Base-by-base conservation (phyloP, 257 asterid species). In the Jasminum sambac region DNA sequence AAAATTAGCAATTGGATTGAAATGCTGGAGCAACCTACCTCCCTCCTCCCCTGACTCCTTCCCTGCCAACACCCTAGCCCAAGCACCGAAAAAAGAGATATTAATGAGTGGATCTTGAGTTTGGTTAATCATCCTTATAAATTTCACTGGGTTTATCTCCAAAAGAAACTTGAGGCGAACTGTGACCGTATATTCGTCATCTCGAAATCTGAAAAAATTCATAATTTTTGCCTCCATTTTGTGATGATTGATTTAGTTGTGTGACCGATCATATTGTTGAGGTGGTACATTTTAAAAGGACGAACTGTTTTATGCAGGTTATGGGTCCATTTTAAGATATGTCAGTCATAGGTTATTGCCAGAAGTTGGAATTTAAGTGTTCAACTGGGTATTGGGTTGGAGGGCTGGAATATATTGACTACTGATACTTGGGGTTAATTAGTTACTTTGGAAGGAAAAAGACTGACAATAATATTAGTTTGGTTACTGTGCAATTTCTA, bases 381-480 rank as follows among this genome's bases (percentile, higher is more conserved):
- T 50, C 25, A 17, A 50, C 38, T 16, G 17, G 61, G 8, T 24
- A 11, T 26, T 41, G 39, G 48, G 67, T 40, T 60, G 50, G 68
- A 30, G 21, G 44, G 34, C 41, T 34, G 39, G 24, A 67, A 66
- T 41, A 34, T n/a, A 41, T 59, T 39, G 43, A 66, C 17, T 23
- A 40, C 25, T 30, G 48, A 42, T 39, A 40, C 30, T 36, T 72
- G 30, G 38, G 67, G 21, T 17, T 55, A 21, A 41, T 17, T 41
- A 17, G 38, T 30, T 50, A 12, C 11, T 66, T 66, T 36, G 8
- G 19, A 17, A 23, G 59, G 44, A 66, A 67, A 67, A 65, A 40
- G 42, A 41, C 11, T 11, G 38, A 73, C 14, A 65, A 65, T 48
- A 39, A 36, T 40, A 46, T 46, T 17, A n/a, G 21, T 6, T 63